Percentiles rank a stretch among this genome's conserved stretches.
Conservation (phyloP, 164 flowering plant genomes). For the Houttuynia cordata region DNA sequence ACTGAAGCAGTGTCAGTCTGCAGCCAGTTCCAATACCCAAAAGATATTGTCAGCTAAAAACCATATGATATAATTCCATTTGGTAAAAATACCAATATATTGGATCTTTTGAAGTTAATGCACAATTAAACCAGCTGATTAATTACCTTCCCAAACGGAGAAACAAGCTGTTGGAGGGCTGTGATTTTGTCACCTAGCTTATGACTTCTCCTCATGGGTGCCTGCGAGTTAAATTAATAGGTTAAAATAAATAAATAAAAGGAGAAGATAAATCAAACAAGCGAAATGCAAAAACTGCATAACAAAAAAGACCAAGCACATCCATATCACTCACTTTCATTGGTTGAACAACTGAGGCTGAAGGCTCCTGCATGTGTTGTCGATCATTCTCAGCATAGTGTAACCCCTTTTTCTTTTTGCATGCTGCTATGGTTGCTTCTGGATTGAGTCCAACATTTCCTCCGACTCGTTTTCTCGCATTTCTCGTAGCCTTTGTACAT, state of each 20-base stretch:
- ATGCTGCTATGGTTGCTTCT: conserved; percentile 4
- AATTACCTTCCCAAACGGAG: conserved; percentile 78
- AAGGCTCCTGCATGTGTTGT: conserved; percentile 1
- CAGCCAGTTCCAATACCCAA: conserved; percentile 2
- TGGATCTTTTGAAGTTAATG: not conserved
- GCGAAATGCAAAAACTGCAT: not conserved
- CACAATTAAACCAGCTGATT: not conserved
- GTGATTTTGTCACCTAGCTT: conserved; percentile 57
- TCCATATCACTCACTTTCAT: conserved; percentile 8
- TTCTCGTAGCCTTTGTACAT: conserved; percentile 2
- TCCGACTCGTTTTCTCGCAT: conserved; percentile 15
- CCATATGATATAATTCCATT: not conserved
- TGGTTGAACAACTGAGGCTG: conserved; percentile 4
- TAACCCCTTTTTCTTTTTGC: conserved; percentile 11
- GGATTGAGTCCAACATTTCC: conserved; percentile 1
- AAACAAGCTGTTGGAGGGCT: conserved; percentile 64
- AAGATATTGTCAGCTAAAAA: not conserved
- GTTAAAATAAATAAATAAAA: not conserved
- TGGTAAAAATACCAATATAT: not conserved
- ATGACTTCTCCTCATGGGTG: conserved; percentile 41
- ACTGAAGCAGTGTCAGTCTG: conserved; percentile 82
- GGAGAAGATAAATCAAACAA: not conserved
- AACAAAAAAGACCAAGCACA: too few relatives aligned
- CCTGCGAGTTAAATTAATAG: conserved; percentile 10
- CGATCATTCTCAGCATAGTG: conserved; percentile 2